These are phyloP conservation scores for Colletotrichum euphorbiae DNA, from an alignment of 2,329 filamentous ascomycete species.

Conservation along the genomic window DNA sequence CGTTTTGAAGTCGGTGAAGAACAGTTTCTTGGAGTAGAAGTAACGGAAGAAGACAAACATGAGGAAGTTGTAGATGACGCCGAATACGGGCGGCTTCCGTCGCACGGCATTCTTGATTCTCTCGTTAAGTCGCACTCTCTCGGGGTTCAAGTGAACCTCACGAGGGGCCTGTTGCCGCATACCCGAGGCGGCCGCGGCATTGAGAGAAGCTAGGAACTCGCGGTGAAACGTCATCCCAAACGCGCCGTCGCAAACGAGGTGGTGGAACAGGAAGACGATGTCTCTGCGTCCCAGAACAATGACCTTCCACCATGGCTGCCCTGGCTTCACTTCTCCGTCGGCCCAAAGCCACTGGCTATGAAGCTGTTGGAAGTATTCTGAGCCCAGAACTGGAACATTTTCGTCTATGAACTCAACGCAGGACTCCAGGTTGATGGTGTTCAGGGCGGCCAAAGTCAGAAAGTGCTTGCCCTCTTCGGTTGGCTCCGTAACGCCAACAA, in stretches of 20 bases:
- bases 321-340: constrained; percentile 10
- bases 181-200: constrained; percentile 2
- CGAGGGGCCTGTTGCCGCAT: neutral
- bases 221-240: constrained; percentile 36
- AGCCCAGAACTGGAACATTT: constrained; percentile 1
- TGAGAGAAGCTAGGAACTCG: constrained; percentile 28
- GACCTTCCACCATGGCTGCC: constrained; percentile 35
- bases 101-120: constrained; percentile 2
- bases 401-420: constrained; percentile 36
- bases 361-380: constrained; percentile 3
- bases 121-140: constrained; percentile 9
- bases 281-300: constrained; percentile 26
- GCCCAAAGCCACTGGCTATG: constrained; percentile 32
- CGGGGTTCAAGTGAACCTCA: constrained; percentile 4
- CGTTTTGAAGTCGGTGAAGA: constrained; percentile 29
- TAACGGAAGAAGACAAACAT: constrained; percentile 27
- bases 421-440: constrained; percentile 22
- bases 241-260: constrained; percentile 33
- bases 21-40: constrained; percentile 35
- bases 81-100: constrained; percentile 25
- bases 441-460: constrained; percentile 20
- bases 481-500: constrained; percentile 35
- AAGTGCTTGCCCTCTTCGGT: constrained; percentile 18
- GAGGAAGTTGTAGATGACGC: constrained; percentile 28
- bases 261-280: constrained; percentile 31